Base-by-base conservation (phyloP, 2,329 filamentous ascomycete species). In the Diplodia seriata region DNA sequence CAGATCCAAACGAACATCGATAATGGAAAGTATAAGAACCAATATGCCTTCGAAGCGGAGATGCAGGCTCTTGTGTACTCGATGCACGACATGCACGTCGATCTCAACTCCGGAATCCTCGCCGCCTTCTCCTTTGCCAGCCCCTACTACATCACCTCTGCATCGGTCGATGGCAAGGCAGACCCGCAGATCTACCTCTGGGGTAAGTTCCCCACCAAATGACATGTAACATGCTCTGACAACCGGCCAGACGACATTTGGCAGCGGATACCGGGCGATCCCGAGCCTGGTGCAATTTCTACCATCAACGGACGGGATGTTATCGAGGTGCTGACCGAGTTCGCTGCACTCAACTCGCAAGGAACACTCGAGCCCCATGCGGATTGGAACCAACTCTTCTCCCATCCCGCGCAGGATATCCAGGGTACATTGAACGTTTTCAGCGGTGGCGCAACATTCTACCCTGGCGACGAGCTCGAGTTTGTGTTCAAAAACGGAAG, bases 361-460 rank as follows among this genome's bases (percentile, higher is more conserved):
- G 80, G 81, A 9, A 75, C 69, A 31, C 64, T 81, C 6, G 81
- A 83, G 55, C 74, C 74, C 1, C 75, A 83, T 67, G 78, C 79
- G 1, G 81, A 82, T 36, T 83, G 78, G 78, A 82, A 82, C 66
- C 67, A 76, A 8, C 69, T 31, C 70, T 63, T 54, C 68, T 70
- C 29, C 71, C 74, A 54, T 73, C 73, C 54, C 70, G 74, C 50
- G 71, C 75, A 56, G 68, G 68, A 1, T 72, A 76, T 68, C 72
- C 74, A 14, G 67, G 72, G 71, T 9, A 49, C 74, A 18, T 75
- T 74, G 62, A 70, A 68, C 38, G 68, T 75, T 55, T 69, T 73
- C 43, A 67, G 69, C 8, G 74, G 73, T 31, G 74, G 73, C 29
- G 74, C 75, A 26, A 74, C 72, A 2, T 55, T 68, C 15, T 69